Percentiles rank a stretch among this genome's conserved stretches.
Evolutionary conservation across 352 stramenopile genomes (phyloP).

Genomic region (Pythium guiyangense): DNA sequence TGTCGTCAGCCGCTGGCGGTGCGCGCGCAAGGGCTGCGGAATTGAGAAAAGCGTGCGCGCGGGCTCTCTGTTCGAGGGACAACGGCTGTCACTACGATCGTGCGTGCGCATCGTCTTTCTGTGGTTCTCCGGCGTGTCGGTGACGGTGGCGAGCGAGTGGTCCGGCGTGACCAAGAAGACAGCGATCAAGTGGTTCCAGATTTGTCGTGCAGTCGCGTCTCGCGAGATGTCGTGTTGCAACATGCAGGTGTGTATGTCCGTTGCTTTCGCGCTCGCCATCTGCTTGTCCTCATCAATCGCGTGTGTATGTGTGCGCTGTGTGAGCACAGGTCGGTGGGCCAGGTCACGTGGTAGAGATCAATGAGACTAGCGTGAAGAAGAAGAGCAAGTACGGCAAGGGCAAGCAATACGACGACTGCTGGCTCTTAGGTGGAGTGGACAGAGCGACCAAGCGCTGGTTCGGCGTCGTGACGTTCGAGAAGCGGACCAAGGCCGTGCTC

Average conservation of each 20-base stretch:
- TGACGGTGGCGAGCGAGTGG: neutral
- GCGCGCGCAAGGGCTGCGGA: no score
- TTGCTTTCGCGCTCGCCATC: no score
- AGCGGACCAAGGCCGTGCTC: neutral
- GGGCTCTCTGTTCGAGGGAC: no score
- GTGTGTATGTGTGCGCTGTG: no score
- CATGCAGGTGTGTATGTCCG: neutral
- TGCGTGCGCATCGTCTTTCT: neutral
- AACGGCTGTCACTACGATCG: no score
- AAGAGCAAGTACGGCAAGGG: conserved; percentile 1
- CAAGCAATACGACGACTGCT: neutral
- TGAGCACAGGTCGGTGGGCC: neutral
- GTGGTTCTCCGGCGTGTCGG: neutral
- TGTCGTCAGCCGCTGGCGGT: no score
- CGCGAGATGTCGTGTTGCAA: neutral
- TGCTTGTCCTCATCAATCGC: neutral
- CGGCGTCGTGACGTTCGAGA: neutral
- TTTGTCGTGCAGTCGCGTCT: neutral
- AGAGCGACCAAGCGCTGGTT: no score
- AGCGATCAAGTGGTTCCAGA: neutral
- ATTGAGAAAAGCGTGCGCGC: no score
- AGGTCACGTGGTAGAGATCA: neutral
- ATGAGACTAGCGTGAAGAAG: no score
- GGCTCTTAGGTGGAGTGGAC: neutral
- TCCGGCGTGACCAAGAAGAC: neutral